Evolutionary conservation across 768 basidiomycete genomes (phyloP), one percentile per base, ranked within the genome.

Genomic region (Amanita polypyramis): DNA sequence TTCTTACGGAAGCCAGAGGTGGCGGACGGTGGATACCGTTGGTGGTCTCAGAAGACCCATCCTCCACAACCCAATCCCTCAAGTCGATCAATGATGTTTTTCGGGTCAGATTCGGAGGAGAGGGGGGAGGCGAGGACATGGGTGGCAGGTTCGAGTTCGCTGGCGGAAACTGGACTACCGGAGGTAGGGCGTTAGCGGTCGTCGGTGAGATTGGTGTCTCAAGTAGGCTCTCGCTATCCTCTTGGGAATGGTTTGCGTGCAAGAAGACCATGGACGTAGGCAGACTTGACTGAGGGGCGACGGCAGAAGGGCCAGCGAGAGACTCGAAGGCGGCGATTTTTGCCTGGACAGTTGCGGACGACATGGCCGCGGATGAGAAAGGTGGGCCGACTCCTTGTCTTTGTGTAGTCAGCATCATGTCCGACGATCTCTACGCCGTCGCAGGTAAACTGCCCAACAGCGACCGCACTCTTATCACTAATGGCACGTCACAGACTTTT

Each of bases 1-100:
- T 45, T 29, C 23, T 32, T 40, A 37, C 33, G 39, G 25, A 20
- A 33, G 54, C 47, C 49, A 29, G 54, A 54, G 51, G 59, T 63
- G 23, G 54, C 42, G 19, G 51, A 43, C 27, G 42, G 19, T 10
- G 27, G 17, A 21, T 4, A 3, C 34, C 34, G 56, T 9, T 56
- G 54, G 39, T 65, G 60, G 30, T 19, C 8, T 33, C 30, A 15
- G 56, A 55, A 19, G 74, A 70, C 8, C 75, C 77, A 53, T 81
- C 79, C 41, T 81, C 82, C 46, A 83, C 66, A 45, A 83, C 73
- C 82, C 83, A 85, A 60, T 86, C 84, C 49, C 74, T 75, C 50
- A 86, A 68, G 63, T 86, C 83, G 54, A 85, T 75, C 45, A 84
- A 66, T 30, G 84, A 84, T 0, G 77, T 68, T 57, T 75, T 80